Percentiles rank a stretch among this genome's conserved stretches.
These are phyloP conservation scores for Quercus bicolor DNA, from an alignment of 306 rosid species.

Conservation along the genomic window DNA sequence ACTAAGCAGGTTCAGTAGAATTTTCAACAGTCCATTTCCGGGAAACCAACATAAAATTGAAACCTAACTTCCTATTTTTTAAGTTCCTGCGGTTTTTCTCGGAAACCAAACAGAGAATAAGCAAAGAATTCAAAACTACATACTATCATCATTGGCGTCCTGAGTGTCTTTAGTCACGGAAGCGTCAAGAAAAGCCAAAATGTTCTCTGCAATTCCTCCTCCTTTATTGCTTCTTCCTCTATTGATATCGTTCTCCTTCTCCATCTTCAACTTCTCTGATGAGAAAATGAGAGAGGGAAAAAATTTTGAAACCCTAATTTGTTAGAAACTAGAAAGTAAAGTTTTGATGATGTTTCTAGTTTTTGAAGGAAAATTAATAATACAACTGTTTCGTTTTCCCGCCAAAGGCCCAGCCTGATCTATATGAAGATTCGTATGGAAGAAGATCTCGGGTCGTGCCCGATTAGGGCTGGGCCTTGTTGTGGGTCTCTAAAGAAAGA, in stretches of 20 bases:
- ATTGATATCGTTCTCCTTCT: conserved; percentile 39
- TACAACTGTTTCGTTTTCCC: conserved; percentile 5
- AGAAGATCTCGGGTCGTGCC: background rate
- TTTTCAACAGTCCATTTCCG: background rate
- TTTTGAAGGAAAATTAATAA: no score
- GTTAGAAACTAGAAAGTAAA: no score
- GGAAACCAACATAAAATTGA: no score
- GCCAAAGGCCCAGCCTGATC: conserved; percentile 4
- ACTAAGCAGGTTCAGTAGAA: background rate
- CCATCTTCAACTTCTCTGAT: conserved; percentile 28
- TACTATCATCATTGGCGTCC: conserved; percentile 73
- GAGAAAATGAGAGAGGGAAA: no score
- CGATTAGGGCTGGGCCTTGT: no score
- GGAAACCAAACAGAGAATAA: conserved; percentile 5
- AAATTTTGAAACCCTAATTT: conserved; percentile 13
- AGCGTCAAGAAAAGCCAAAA: conserved; percentile 65
- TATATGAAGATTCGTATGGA: background rate
- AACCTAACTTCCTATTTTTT: no score
- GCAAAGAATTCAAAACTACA: background rate
- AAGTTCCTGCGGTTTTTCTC: background rate
- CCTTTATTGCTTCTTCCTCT: conserved; percentile 19
- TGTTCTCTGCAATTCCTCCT: conserved; percentile 57
- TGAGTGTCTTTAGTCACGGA: conserved; percentile 54
- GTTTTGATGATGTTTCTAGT: no score
- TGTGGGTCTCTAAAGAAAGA: no score